Evolutionary conservation across 2,329 filamentous ascomycete genomes (phyloP).

Genomic region (Aureobasidium pullulans): DNA sequence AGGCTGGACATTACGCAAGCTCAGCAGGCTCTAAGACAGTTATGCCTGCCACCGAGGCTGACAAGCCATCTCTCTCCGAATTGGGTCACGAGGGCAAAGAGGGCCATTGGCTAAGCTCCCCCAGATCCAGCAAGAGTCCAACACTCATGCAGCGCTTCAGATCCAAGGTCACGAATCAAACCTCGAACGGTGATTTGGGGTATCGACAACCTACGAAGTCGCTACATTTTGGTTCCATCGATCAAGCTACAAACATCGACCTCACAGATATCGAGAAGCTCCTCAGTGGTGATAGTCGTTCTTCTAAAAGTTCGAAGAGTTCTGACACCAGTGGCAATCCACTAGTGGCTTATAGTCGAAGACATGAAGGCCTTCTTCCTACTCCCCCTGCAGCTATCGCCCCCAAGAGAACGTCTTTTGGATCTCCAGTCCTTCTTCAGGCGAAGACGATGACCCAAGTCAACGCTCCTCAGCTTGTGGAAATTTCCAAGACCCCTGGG

Average conservation of each 20-base stretch:
- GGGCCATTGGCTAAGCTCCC: constrained; percentile 28
- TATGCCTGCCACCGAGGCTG: too few species aligned
- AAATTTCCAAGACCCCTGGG: constrained; percentile 16
- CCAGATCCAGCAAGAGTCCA: neutral
- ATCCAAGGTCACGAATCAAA: neutral
- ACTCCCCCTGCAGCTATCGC: constrained; percentile 18
- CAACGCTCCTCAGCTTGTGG: constrained; percentile 18
- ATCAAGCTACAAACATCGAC: neutral
- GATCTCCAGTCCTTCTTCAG: constrained; percentile 21
- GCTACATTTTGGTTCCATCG: neutral
- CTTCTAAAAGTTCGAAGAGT: neutral
- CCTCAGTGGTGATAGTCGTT: neutral
- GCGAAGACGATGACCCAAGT: constrained; percentile 19
- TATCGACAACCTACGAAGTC: neutral
- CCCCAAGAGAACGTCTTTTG: constrained; percentile 20
- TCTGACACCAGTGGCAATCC: neutral
- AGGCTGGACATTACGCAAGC: neutral
- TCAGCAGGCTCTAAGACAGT: neutral
- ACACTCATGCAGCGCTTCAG: neutral
- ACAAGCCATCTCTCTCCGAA: constrained; percentile 16
- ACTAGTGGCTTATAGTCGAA: constrained; percentile 21
- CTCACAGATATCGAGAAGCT: neutral
- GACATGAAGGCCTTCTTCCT: constrained; percentile 23
- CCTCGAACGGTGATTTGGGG: neutral
- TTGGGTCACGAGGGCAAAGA: constrained; percentile 28